Evolutionary conservation across 768 basidiomycete species (phyloP), one percentile per base, ranked within the genome.

Genomic region (Termitomyces sp.): DNA sequence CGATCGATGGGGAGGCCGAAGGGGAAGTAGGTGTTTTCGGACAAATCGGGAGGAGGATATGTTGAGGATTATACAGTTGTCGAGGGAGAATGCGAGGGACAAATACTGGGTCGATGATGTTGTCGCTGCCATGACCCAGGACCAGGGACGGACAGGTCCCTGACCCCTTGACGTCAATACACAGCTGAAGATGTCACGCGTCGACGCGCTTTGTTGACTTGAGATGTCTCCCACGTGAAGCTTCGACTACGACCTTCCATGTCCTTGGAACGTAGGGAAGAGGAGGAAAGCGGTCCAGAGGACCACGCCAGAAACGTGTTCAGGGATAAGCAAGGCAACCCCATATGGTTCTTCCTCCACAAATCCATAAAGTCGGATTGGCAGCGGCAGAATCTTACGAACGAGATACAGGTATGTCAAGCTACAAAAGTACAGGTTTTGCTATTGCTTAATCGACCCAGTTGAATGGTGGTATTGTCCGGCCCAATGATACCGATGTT

Each of bases 271-370:
- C 24, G n/a, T n/a, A n/a, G n/a, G n/a, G 49, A 57, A n/a, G 63
- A 63, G 10, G 61, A 60, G 42, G 61, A 60, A 51, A 55, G 53
- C 18, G 53, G 44, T 6, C 35, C 55, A n/a, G 61, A 64, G 35
- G 14, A 42, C 13, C 6, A 48, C 1, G 10, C 16, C 13, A 28
- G 14, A 18, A 22, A 55, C 24, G 54, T 70, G 8, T 71, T 75
- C 46, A 48, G 54, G 20, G 57, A 67, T 48, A 57, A 66, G 22
- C 32, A 68, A 10, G 72, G 70, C 1, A 33, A 61, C 16, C 67
- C 71, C 1, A 60, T 72, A 20, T 64, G 59, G 16, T 75, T 79
- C 57, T 69, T 64, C 48, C 58, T 79, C 1, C 72, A 79, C 63
- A 40, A 58, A 9, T 72, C 67, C 40, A 69, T 78, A 45, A 65